Base-by-base conservation (phyloP, 2,329 filamentous ascomycete genomes). In the Arthrobotrys pseudoclavata region DNA sequence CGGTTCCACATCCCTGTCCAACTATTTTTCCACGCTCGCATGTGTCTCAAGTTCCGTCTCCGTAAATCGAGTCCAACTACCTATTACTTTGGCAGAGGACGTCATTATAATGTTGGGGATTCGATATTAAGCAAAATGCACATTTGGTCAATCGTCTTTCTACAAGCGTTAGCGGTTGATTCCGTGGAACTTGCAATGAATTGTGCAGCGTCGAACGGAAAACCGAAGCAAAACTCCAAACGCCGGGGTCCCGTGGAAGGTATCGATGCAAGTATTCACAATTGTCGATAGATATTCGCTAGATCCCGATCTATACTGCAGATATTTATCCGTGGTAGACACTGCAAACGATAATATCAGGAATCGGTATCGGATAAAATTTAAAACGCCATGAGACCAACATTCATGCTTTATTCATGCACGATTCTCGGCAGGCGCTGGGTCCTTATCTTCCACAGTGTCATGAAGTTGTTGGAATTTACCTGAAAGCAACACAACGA, bases 1-100 rank as follows among this genome's bases (percentile, higher is more conserved):
- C 31, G 29, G 31, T 37, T 34, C 15, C 29, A 22, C n/a, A 60
- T 60, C 31, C 55, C 55, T 42, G 55, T 34, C 34, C 12, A 13
- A 5, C 20, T 57, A 20, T 15, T 50, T 45, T 45, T 45, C n/a
- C 37, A 15, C 15, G 37, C 20, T 45, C 42, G 37, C 42, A 26
- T 50, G 47, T 50, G 9, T 50, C 20, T 26, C n/a, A 22, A 10
- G 45, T 20, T 48, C 45, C 18, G 13, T 9, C 37, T 40, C 15
- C 37, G 29, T 31, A 31, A 4, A 31, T 31, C 12, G n/a, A 4
- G 50, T 7, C 13, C 22, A n/a, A n/a, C n/a, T n/a, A n/a, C n/a
- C n/a, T n/a, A n/a, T n/a, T n/a, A n/a, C n/a, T n/a, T n/a, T n/a
- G n/a, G n/a, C n/a, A n/a, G n/a, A n/a, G n/a, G n/a, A 31, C 9